These are phyloP conservation scores for Leucoagaricus sp. DNA, from an alignment of 1,284 basidiomycete genomes.

Conservation along the genomic window DNA sequence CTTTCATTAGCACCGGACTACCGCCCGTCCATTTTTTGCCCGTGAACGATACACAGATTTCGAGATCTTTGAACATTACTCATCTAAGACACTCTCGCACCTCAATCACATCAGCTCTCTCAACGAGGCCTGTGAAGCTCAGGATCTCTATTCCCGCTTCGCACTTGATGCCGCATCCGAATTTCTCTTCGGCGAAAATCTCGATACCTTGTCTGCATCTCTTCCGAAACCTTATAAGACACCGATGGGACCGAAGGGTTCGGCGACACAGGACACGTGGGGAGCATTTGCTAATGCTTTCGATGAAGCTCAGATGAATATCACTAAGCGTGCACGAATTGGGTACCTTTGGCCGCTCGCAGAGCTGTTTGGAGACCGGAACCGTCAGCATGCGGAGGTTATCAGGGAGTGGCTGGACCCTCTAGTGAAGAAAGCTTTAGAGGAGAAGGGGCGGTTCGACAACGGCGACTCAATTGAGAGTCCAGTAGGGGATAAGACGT, in stretches of 20 bases:
- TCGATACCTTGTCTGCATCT: conserved; percentile 58
- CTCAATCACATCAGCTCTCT: conserved; percentile 41
- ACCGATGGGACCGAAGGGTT: conserved; percentile 56
- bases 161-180: conserved; percentile 71
- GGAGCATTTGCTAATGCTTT: conserved; percentile 66
- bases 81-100: conserved; percentile 48
- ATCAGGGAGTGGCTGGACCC: conserved; percentile 65
- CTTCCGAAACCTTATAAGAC: conserved; percentile 52
- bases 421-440: conserved; percentile 53
- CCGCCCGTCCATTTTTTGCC: conserved; percentile 73
- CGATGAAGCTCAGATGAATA: conserved; percentile 58
- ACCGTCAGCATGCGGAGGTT: conserved; percentile 47
- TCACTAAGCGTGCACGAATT: conserved; percentile 51
- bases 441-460: conserved; percentile 35
- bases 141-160: conserved; percentile 71
- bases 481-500: conserved; percentile 54
- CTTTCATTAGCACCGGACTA: conserved; percentile 55
- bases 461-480: background rate
- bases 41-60: conserved; percentile 71
- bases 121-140: conserved; percentile 53
- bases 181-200: conserved; percentile 64
- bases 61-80: conserved; percentile 62
- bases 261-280: conserved; percentile 58
- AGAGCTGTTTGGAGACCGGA: conserved; percentile 64
- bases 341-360: conserved; percentile 70